phyloP scores from a whole-genome alignment of 2,329 filamentous ascomycete genomes.

The Aspergillus sp. region DNA sequence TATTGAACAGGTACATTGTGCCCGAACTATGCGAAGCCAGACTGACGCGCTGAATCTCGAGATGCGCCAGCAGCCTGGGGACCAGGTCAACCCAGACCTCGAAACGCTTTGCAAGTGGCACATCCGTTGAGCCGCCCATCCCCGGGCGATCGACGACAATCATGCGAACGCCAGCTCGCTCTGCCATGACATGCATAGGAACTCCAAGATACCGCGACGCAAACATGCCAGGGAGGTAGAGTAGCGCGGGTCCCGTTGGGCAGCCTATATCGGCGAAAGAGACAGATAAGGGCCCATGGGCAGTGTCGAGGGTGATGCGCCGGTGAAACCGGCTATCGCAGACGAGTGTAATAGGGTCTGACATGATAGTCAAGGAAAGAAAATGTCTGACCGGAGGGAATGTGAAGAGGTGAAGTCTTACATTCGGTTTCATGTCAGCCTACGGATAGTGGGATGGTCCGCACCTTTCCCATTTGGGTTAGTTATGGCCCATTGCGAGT shows the following conservation, averaged over 20 bases:
- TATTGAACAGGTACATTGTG: slow-evolving; percentile 46
- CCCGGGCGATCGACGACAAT: slow-evolving; percentile 25
- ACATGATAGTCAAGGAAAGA: neutral
- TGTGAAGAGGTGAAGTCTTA: too few relatives aligned
- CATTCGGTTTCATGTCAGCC: too few relatives aligned
- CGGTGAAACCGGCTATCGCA: slow-evolving; percentile 23
- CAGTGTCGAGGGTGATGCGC: slow-evolving; percentile 18
- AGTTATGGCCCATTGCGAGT: too few relatives aligned
- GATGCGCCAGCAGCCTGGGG: slow-evolving; percentile 36
- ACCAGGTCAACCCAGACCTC: slow-evolving; percentile 44
- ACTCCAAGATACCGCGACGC: slow-evolving; percentile 25
- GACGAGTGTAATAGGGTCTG: slow-evolving; percentile 9
- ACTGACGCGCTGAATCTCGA: slow-evolving; percentile 33
- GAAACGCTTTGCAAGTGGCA: slow-evolving; percentile 37
- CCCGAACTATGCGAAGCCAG: slow-evolving; percentile 44
- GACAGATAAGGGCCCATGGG: slow-evolving; percentile 18
- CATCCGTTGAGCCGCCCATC: slow-evolving; percentile 43
- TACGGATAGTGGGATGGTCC: too few relatives aligned
- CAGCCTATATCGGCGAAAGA: slow-evolving; percentile 25
- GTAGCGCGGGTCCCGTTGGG: slow-evolving; percentile 9
- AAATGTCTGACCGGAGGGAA: too few relatives aligned
- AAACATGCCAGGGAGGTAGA: slow-evolving; percentile 31
- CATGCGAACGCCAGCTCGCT: slow-evolving; percentile 24
- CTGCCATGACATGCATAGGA: slow-evolving; percentile 23
- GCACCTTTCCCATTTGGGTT: too few relatives aligned